Conservation (phyloP, 345 rosid genomes). For the Acer negundo region DNA sequence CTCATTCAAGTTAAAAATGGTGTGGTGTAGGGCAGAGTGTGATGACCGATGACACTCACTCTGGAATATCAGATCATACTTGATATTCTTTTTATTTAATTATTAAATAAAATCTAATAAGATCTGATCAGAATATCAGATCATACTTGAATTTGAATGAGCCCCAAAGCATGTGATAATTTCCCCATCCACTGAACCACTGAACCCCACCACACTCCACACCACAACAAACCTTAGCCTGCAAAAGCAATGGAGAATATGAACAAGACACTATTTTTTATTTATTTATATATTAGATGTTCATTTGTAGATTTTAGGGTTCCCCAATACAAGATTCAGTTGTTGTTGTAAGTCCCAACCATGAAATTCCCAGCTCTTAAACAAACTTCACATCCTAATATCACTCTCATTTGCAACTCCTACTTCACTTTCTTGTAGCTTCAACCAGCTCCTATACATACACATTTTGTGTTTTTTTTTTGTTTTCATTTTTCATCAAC, state of each 20-base stretch:
- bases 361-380: slow-evolving; percentile 9
- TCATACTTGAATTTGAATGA: neutral
- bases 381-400: neutral
- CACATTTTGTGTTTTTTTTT: neutral
- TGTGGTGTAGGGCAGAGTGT: too few relatives aligned
- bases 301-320: slow-evolving; percentile 3
- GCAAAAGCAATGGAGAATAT: neutral
- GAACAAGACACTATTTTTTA: neutral
- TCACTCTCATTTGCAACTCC: neutral
- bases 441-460: neutral
- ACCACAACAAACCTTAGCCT: neutral
- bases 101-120: too few relatives aligned
- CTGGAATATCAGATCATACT: too few relatives aligned
- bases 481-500: neutral
- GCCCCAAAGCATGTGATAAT: neutral
- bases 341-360: neutral
- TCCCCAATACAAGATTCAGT: neutral
- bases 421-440: slow-evolving; percentile 8
- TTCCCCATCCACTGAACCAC: neutral
- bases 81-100: too few relatives aligned
- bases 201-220: neutral
- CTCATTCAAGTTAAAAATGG: too few relatives aligned
- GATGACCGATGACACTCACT: too few relatives aligned
- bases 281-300: neutral
- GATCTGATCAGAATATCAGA: too few relatives aligned